These are phyloP conservation scores for Aphanomyces invadans DNA, from an alignment of 352 stramenopile species.

Conservation along the genomic window DNA sequence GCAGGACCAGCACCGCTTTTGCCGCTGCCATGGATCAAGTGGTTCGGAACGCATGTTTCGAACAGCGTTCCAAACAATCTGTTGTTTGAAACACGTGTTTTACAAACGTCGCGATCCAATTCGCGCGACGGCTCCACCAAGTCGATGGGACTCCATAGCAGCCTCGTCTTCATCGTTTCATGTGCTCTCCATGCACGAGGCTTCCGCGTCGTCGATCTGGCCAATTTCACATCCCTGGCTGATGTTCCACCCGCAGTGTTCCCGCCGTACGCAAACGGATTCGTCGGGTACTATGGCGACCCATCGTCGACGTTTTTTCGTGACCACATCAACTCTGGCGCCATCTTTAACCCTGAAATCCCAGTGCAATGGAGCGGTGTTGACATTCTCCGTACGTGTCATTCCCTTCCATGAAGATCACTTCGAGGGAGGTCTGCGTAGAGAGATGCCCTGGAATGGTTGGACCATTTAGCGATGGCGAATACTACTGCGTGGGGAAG, in stretches of 20 bases:
- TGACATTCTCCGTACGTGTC: conserved; percentile 4
- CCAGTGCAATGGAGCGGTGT: conserved; percentile 27
- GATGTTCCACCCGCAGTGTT: conserved; percentile 45
- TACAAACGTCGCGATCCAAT: neutral
- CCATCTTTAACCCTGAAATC: conserved; percentile 22
- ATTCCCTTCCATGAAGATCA: neutral
- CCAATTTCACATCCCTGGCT: conserved; percentile 28
- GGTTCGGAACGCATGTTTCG: neutral
- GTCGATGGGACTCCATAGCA: too few species aligned
- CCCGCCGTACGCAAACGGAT: conserved; percentile 70
- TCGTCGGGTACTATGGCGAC: conserved; percentile 80
- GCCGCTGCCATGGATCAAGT: neutral
- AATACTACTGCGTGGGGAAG: conserved; percentile 88
- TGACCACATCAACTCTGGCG: conserved; percentile 24
- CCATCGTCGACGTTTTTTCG: conserved; percentile 34
- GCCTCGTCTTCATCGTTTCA: too few species aligned
- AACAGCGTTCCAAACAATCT: neutral
- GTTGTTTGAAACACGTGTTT: neutral
- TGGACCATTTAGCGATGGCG: conserved; percentile 77
- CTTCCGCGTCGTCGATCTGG: conserved; percentile 39
- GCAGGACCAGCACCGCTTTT: neutral
- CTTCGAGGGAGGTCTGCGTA: conserved; percentile 23
- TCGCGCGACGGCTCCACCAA: neutral
- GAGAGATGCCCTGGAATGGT: conserved; percentile 76
- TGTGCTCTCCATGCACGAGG: neutral